A percentile compares a stretch with the other conserved stretches of the same genome.
Evolutionary conservation across 2,329 filamentous ascomycete genomes (phyloP).

Genomic region (Aspergillus pseudoviridinutans): DNA sequence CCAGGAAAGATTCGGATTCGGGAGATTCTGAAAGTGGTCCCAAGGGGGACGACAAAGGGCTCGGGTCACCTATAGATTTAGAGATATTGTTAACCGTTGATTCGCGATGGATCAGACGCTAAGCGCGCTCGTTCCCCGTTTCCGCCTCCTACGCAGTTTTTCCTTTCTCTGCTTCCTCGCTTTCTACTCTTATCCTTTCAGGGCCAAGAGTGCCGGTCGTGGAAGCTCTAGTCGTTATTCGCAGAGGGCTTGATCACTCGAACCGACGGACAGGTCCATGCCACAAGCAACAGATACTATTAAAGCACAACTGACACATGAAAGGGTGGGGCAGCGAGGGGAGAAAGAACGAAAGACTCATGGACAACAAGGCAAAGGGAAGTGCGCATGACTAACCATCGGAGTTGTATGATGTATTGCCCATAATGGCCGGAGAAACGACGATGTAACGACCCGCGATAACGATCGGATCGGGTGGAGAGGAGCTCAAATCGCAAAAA

Average conservation of each 20-base stretch:
- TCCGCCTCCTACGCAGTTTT: background rate
- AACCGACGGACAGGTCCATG: background rate
- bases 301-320: background rate
- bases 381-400: constrained; percentile 35
- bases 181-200: background rate
- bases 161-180: background rate
- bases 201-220: background rate
- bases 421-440: constrained; percentile 26
- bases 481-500: constrained; percentile 14
- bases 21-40: constrained; percentile 34
- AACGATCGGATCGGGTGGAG: constrained; percentile 18
- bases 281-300: background rate
- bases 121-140: background rate
- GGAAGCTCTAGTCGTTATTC: background rate
- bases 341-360: constrained; percentile 11
- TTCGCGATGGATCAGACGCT: background rate
- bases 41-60: constrained; percentile 38
- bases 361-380: constrained; percentile 10
- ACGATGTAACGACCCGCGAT: constrained; percentile 15
- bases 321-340: background rate
- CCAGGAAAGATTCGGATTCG: constrained; percentile 34
- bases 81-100: constrained; percentile 9
- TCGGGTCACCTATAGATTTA: constrained; percentile 32
- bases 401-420: constrained; percentile 31
- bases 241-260: background rate